Base-by-base conservation (phyloP, 441 rosid genomes). In the Euphorbia schlechtendalii region DNA sequence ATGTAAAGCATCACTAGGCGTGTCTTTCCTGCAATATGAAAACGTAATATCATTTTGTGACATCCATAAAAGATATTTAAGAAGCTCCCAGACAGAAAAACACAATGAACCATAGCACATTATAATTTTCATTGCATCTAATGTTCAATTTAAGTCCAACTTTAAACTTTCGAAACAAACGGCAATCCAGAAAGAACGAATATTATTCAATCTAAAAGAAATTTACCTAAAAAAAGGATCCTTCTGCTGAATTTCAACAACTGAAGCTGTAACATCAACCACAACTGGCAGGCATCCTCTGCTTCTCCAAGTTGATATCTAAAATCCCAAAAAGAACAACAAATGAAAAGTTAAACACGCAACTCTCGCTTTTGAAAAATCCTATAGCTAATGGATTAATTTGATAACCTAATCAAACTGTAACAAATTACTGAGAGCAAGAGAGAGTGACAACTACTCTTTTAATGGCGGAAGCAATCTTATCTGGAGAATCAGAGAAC, bases 231-330 rank as follows among this genome's bases (percentile, higher is more conserved):
- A 88, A 65, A 78, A 78, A 66, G 96, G 92, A 80, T 94, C 97
- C 71, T 78, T 83, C 64, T 74, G 92, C 63, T 84, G 96, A 76
- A 84, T 86, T 72, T 83, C 96, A 69, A 94, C 48, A 43, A 94
- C 80, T 0, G 93, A 80, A 71, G 95, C 86, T 5, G 97, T 89
- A 22, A 87, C 96, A 77, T 94, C 97, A 30, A 90, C 77, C 15
- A 81, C 86, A 63, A 78, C 90, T 0, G 96, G 96, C 57, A 94
- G 75, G 65, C 84, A 84, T 48, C 96, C 99, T 79, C 94, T 81
- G 65, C 90, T 82, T 71, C 89, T 74, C 99, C 97, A 94, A 12
- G 96, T 87, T 1, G 77, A 78, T 73, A 90, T 79, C 96, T 93
- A 66, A 61, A 69, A 69, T 28, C 32, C 48, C 46, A 61, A 59